A percentile compares a stretch with the other conserved stretches of the same genome.
These are phyloP conservation scores for Apiospora sp. DNA, from an alignment of 2,329 filamentous ascomycete genomes.

Conservation along the genomic window DNA sequence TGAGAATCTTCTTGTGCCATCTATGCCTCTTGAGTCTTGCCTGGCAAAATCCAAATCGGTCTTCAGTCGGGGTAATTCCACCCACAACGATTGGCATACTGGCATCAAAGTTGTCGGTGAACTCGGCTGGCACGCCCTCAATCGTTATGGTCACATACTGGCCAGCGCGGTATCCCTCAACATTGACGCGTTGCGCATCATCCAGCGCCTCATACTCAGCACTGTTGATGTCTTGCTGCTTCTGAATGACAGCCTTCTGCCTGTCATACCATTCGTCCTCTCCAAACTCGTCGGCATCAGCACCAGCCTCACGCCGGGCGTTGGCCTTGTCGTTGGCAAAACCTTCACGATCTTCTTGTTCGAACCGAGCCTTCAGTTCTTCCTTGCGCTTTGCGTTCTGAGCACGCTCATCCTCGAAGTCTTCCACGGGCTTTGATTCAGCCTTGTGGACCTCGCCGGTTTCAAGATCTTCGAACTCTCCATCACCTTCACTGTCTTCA, in stretches of 20 bases:
- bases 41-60: slow-evolving; percentile 94
- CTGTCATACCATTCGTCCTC: slow-evolving; percentile 99
- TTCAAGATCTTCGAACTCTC: slow-evolving; percentile 86
- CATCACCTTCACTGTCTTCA: slow-evolving; percentile 76
- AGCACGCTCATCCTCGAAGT: slow-evolving; percentile 86
- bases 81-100: slow-evolving; percentile 87
- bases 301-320: slow-evolving; percentile 73
- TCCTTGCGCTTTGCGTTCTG: slow-evolving; percentile 92
- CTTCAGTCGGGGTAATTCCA: slow-evolving; percentile 91
- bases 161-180: slow-evolving; percentile 91
- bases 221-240: slow-evolving; percentile 96
- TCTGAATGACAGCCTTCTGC: slow-evolving; percentile 93
- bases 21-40: slow-evolving; percentile 95
- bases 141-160: slow-evolving; percentile 93
- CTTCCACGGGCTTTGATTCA: slow-evolving; percentile 53
- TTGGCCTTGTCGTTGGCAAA: slow-evolving; percentile 89
- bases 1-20: slow-evolving; percentile 99
- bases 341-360: slow-evolving; percentile 97
- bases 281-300: slow-evolving; percentile 78
- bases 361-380: slow-evolving; percentile 91
- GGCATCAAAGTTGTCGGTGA: slow-evolving; percentile 82
- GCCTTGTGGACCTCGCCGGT: slow-evolving; percentile 69
- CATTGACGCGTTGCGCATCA: slow-evolving; percentile 79
- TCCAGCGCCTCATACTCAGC: slow-evolving; percentile 90
- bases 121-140: slow-evolving; percentile 89